Evolutionary conservation across 345 rosid species (phyloP), one percentile per base, ranked within the genome.

Genomic region (Gossypium raimondii): DNA sequence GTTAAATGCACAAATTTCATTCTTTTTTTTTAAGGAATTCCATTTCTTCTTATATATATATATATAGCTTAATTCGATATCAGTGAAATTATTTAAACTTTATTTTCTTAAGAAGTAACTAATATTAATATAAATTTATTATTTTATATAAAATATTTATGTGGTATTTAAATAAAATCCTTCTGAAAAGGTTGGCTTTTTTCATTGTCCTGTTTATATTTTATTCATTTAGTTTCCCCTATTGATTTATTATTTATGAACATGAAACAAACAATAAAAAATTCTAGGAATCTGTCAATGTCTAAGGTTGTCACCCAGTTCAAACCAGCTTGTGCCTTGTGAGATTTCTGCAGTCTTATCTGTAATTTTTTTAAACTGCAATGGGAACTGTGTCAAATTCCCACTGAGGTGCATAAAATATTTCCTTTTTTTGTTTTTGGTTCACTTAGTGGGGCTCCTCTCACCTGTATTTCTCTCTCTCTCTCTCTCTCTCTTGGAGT

Each of bases 211-310:
- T 34, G 38, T 34, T 34, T 34, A 34, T 34, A 4, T 34, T 34
- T 34, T 34, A 34, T 34, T 34, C 38, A 34, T 34, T 34, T 34
- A 34, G 38, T 34, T 34, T 34, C 38, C 38, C 38, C 38, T 34
- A 34, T 34, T 4, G 6, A 34, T 34, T 34, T 34, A 4, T 59
- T 9, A 58, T 59, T 27, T 8, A 17, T 67, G 34, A 58, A 43
- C 24, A 20, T 34, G 34, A 48, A 57, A 20, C n/a, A 34, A 34
- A 77, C 45, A 11, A 47, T 41, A 73, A n/a, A 79, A 25, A 76
- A 72, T 45, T 70, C 57, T 58, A 13, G 75, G 83, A 77, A 81
- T 70, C 72, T 68, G 80, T 79, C 80, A 50, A 75, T 77, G 41
- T 77, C 75, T 55, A 11, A 29, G 81, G 66, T 17, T 72, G 82